A percentile compares a stretch with the other conserved stretches of the same genome.
Evolutionary conservation across 2,329 filamentous ascomycete species (phyloP).

Genomic region (Cladophialophora chaetospira): DNA sequence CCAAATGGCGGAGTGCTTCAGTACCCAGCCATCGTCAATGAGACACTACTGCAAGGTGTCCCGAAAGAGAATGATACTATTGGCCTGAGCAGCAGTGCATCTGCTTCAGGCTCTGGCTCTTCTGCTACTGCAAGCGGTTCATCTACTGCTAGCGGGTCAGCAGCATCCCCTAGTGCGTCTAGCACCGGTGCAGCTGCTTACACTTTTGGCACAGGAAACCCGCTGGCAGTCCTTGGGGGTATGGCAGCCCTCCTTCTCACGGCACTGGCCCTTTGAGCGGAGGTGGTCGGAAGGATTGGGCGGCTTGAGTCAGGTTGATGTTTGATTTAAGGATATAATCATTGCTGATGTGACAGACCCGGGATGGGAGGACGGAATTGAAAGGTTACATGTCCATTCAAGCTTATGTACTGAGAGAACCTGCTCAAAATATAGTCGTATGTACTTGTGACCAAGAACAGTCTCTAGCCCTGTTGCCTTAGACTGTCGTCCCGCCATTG

Average conservation of each 20-base stretch:
- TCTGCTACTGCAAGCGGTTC: constrained; percentile 4
- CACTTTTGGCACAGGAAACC: constrained; percentile 1
- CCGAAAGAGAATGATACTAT: constrained; percentile 18
- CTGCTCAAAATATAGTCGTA: too few relatives aligned
- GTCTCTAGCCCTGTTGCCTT: neutral
- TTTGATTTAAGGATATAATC: neutral
- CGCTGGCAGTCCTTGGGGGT: constrained; percentile 2
- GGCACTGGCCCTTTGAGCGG: constrained; percentile 8
- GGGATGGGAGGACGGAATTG: neutral
- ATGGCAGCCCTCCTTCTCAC: constrained; percentile 9
- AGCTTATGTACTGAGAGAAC: too few relatives aligned
- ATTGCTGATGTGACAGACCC: neutral
- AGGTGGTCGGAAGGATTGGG: constrained; percentile 6
- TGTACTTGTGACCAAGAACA: too few relatives aligned
- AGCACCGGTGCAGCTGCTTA: constrained; percentile 17
- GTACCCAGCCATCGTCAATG: constrained; percentile 20
- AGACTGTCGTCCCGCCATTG: constrained; percentile 31
- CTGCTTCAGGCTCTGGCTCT: neutral
- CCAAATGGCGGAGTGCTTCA: constrained; percentile 12
- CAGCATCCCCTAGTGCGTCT: constrained; percentile 10
- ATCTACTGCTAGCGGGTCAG: constrained; percentile 11
- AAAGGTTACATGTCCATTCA: too few relatives aligned
- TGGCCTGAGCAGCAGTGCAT: neutral
- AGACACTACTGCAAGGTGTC: constrained; percentile 11
- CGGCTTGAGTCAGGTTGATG: neutral